Evolutionary conservation across 768 basidiomycete species (phyloP), one percentile per base, ranked within the genome.

Genomic region (Amanita rubescens): DNA sequence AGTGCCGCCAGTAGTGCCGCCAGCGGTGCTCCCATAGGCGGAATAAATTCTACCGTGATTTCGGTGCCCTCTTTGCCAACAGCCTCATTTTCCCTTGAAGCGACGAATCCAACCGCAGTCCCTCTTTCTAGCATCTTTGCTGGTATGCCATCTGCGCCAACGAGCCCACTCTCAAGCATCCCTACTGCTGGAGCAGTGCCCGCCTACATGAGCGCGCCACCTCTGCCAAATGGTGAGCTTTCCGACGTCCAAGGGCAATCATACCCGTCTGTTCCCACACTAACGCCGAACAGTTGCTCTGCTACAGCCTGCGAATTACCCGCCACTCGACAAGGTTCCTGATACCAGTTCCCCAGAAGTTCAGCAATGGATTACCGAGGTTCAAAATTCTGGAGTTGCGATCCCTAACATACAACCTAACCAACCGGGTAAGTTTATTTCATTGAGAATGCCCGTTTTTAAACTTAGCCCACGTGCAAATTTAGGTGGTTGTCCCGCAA

Each of bases 291-390:
- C 27, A 5, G 81, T 71, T 51, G 66, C 68, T 10, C 60, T 63
- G 11, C 60, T 86, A 35, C 61, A 62, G 30, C 78, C 82, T 2
- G 58, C 79, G 15, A 76, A 78, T 55, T 91, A 87, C 63, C 89
- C 89, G 3, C 34, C 77, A 0, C 69, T 88, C n/a, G 89, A 90
- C 67, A 67, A 62, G 24, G 62, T 71, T 2, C 86, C 87, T 27
- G 76, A 82, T 5, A 75, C 70, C 3, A 78, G 85, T 67, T 80
- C 80, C 5, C 71, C 79, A 17, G 67, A 84, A 57, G 87, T 90
- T 8, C 70, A 78, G 58, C 75, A 80, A 61, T 91, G 89, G 89
- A 81, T 84, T n/a, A 48, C 72, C 51, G 79, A 85, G 12, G 81
- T 90, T 22, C 45, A 61, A 5, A 67, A 69, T 41, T 78, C 81